These are phyloP conservation scores for Neofusicoccum sp. DNA, from an alignment of 2,329 filamentous ascomycete genomes.

Conservation along the genomic window DNA sequence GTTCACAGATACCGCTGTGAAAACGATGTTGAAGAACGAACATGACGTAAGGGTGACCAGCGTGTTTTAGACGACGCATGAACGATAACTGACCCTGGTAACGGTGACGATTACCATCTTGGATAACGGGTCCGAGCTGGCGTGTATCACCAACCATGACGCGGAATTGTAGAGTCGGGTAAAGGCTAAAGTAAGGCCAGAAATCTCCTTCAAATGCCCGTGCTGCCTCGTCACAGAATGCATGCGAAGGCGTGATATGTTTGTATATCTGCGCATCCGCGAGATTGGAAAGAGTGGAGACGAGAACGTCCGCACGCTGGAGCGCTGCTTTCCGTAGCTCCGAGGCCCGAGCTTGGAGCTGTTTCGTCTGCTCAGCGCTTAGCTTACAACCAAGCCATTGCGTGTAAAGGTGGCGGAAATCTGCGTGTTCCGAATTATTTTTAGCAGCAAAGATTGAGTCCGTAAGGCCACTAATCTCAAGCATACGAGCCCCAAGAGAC, in stretches of 20 bases:
- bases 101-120: neutral
- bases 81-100: neutral
- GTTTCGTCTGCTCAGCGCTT: neutral
- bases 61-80: neutral
- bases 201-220: neutral
- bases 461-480: neutral
- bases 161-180: neutral
- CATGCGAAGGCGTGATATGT: neutral
- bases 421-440: neutral
- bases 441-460: neutral
- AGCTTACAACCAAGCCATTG: neutral
- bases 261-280: neutral
- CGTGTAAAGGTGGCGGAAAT: neutral
- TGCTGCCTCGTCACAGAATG: neutral
- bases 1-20: neutral
- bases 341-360: neutral
- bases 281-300: neutral
- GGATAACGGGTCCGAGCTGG: neutral
- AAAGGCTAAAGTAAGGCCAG: neutral
- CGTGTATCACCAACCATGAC: neutral
- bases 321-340: neutral
- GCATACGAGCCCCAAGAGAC: neutral
- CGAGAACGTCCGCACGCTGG: neutral
- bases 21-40: neutral
- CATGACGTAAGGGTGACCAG: neutral